These are phyloP conservation scores for Ceratobasidium sp. DNA, from an alignment of 1,284 basidiomycete genomes.

Conservation along the genomic window DNA sequence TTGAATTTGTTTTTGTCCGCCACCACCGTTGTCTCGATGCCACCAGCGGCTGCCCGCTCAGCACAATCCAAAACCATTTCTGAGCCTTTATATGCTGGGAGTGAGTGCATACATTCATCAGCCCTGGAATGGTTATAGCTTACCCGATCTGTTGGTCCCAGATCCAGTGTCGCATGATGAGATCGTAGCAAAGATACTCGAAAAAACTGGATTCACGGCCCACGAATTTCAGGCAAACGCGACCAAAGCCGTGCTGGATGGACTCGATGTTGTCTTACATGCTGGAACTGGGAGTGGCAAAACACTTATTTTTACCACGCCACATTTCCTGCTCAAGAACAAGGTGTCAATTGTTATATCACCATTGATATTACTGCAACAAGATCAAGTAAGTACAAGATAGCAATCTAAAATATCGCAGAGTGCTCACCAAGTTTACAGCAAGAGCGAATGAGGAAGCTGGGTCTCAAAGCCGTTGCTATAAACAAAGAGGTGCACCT, in stretches of 20 bases:
- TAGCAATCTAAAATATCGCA: background rate
- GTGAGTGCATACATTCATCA: too few relatives aligned
- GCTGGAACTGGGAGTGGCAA: slow-evolving; percentile 14
- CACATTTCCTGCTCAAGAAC: slow-evolving; percentile 12
- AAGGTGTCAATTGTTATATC: slow-evolving; percentile 17
- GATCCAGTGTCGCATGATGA: too few relatives aligned
- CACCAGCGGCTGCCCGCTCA: too few relatives aligned
- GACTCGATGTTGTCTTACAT: slow-evolving; percentile 5
- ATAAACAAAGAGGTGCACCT: slow-evolving; percentile 3
- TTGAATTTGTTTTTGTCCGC: too few relatives aligned
- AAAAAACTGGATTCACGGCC: background rate
- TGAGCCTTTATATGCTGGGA: too few relatives aligned
- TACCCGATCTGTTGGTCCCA: too few relatives aligned
- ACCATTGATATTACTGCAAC: slow-evolving; percentile 11
- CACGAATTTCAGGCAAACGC: background rate
- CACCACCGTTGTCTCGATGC: too few relatives aligned
- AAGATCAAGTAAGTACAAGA: slow-evolving; percentile 12
- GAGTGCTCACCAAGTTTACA: too few relatives aligned
- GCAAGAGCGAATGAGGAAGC: slow-evolving; percentile 1
- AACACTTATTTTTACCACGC: slow-evolving; percentile 10
- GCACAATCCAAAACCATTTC: too few relatives aligned
- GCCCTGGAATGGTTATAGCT: too few relatives aligned
- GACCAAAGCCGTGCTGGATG: background rate
- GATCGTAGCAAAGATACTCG: background rate
- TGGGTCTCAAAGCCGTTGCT: background rate